Percentiles rank a stretch among this genome's conserved stretches.
Conservation (phyloP, 768 basidiomycete species). For the Agaricus subrufescens region DNA sequence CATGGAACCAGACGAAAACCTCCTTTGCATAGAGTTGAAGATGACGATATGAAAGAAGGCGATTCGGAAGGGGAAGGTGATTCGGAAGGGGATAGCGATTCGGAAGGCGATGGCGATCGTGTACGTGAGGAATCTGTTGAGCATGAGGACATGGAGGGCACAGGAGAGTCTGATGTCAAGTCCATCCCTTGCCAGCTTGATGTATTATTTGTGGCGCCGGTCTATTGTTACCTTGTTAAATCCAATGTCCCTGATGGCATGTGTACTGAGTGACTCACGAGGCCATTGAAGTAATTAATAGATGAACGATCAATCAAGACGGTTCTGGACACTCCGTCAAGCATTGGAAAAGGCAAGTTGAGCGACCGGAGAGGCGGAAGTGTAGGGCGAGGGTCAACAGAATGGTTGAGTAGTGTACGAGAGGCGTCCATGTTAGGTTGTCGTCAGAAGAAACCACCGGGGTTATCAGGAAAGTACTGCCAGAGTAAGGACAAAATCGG, state of each 20-base stretch:
- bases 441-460: conserved; percentile 24
- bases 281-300: conserved; percentile 13
- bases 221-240: background rate
- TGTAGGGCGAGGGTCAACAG: conserved; percentile 33
- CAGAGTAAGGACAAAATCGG: conserved; percentile 17
- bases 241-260: background rate
- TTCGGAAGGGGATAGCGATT: too few relatives aligned
- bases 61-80: background rate
- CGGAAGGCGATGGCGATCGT: conserved; percentile 17
- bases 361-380: conserved; percentile 52
- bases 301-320: conserved; percentile 13
- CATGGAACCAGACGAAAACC: conserved; percentile 44
- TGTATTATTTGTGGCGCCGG: conserved; percentile 10
- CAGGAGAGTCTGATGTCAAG: background rate
- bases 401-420: conserved; percentile 1
- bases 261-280: background rate
- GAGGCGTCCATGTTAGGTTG: conserved; percentile 6
- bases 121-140: conserved; percentile 6
- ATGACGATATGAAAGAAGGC: conserved; percentile 11
- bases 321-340: conserved; percentile 8
- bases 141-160: background rate
- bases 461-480: conserved; percentile 32
- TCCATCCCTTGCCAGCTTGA: conserved; percentile 15
- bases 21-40: conserved; percentile 13
- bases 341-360: conserved; percentile 25